Evolutionary conservation across 2,329 filamentous ascomycete genomes (phyloP).

Genomic region (Phialophora macrospora): DNA sequence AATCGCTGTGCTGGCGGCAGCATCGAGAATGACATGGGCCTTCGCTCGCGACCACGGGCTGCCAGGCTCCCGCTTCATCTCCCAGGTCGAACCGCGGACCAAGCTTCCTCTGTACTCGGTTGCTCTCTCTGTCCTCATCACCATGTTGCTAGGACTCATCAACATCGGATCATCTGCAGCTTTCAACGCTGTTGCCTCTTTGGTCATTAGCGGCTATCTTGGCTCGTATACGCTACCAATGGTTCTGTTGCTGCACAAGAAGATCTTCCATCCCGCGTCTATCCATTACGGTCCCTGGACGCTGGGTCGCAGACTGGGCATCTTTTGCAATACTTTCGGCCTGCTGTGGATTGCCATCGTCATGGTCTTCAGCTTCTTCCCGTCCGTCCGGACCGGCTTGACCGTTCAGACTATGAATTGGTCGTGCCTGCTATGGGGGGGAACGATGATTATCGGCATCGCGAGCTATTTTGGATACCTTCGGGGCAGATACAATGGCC

Average conservation of each 20-base stretch:
- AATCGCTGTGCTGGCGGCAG: constrained; percentile 42
- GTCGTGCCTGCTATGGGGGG: constrained; percentile 49
- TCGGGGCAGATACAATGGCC: constrained; percentile 41
- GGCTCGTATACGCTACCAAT: constrained; percentile 59
- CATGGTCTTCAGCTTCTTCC: constrained; percentile 54
- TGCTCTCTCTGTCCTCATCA: constrained; percentile 29
- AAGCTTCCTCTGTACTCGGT: constrained; percentile 44
- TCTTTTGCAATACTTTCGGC: constrained; percentile 49
- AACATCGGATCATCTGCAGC: constrained; percentile 46
- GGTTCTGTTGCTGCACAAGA: constrained; percentile 44
- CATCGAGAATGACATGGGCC: constrained; percentile 50
- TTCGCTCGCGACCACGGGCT: constrained; percentile 52
- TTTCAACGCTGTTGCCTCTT: constrained; percentile 60
- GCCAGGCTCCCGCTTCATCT: constrained; percentile 44
- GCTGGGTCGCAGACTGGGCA: constrained; percentile 46
- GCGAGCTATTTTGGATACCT: constrained; percentile 47
- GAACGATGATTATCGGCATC: constrained; percentile 48
- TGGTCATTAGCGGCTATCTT: constrained; percentile 57
- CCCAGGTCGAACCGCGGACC: constrained; percentile 57
- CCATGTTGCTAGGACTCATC: constrained; percentile 38
- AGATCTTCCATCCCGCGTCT: constrained; percentile 30
- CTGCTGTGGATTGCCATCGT: constrained; percentile 50
- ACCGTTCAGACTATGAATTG: constrained; percentile 52
- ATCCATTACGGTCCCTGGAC: constrained; percentile 44
- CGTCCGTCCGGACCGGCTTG: constrained; percentile 42